Conservation (phyloP, 2,329 filamentous ascomycete species). For the Graphilbum fragrans region DNA sequence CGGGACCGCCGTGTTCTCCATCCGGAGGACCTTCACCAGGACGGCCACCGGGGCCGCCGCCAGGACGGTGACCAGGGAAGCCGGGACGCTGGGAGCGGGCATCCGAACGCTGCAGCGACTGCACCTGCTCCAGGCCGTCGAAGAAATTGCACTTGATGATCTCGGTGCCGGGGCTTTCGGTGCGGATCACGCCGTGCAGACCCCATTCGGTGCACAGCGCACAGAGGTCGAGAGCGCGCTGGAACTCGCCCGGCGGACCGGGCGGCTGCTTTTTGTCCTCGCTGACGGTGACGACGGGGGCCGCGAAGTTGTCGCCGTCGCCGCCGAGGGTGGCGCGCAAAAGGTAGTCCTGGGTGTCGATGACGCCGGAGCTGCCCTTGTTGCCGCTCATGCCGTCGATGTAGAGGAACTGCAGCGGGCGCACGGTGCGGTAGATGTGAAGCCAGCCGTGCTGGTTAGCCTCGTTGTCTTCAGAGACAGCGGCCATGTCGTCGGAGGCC, state of each 20-base stretch:
- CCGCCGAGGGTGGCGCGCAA: slow-evolving; percentile 19
- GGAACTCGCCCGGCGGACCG: slow-evolving; percentile 5
- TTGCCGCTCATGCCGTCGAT: slow-evolving; percentile 36
- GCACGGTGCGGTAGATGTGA: slow-evolving; percentile 50
- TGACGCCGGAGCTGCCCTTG: slow-evolving; percentile 45
- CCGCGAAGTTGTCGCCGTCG: background rate
- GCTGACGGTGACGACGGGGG: background rate
- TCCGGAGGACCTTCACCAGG: background rate
- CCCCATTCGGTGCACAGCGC: background rate
- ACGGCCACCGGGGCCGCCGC: background rate
- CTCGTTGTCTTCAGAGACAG: background rate
- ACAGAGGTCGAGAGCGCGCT: slow-evolving; percentile 3
- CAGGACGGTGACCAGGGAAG: background rate
- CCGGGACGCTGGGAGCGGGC: background rate
- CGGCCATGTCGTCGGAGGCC: background rate
- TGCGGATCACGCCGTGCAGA: slow-evolving; percentile 4
- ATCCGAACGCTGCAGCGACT: background rate
- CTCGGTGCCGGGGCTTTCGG: slow-evolving; percentile 2
- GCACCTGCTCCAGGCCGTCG: slow-evolving; percentile 2
- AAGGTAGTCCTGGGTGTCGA: slow-evolving; percentile 55
- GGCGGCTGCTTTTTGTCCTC: background rate
- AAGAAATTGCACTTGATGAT: slow-evolving; percentile 6
- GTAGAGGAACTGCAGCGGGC: slow-evolving; percentile 49
- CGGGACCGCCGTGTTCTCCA: background rate
- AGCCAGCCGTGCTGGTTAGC: slow-evolving; percentile 38